Evolutionary conservation across 495 filamentous ascomycete species (phyloP).

Genomic region (Ramalina peruviana): DNA sequence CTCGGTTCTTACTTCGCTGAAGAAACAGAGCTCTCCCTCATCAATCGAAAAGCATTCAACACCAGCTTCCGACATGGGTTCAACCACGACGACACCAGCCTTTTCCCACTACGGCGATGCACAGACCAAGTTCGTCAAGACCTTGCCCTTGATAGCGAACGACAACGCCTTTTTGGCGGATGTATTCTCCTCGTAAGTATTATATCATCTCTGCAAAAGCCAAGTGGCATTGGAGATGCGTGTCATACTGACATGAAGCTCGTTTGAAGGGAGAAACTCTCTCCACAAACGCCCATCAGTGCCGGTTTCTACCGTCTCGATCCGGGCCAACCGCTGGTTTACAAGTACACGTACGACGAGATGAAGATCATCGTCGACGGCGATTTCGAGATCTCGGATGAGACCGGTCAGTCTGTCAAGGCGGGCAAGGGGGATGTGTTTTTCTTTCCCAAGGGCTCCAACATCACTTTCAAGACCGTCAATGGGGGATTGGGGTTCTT

Average conservation of each 20-base stretch:
- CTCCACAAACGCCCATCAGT: constrained; percentile 48
- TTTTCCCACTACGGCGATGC: constrained; percentile 45
- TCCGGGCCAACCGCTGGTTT: constrained; percentile 58
- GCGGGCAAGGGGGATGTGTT: constrained; percentile 62
- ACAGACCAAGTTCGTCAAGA: constrained; percentile 45
- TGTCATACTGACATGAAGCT: background rate
- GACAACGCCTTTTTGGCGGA: constrained; percentile 65
- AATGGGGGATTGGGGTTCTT: constrained; percentile 61
- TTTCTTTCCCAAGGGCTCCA: constrained; percentile 63
- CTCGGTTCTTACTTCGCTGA: background rate
- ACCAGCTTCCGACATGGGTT: constrained; percentile 1
- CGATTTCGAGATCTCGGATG: constrained; percentile 49
- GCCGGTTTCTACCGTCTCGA: constrained; percentile 62
- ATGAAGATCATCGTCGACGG: constrained; percentile 74
- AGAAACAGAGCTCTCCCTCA: constrained; percentile 1
- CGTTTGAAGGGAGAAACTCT: constrained; percentile 21
- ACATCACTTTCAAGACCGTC: constrained; percentile 60
- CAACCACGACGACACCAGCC: constrained; percentile 7
- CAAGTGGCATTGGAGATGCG: constrained; percentile 12
- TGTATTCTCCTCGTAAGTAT: constrained; percentile 39
- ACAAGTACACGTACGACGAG: constrained; percentile 65
- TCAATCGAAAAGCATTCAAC: background rate
- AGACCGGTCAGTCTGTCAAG: constrained; percentile 36
- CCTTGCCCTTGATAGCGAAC: constrained; percentile 54
- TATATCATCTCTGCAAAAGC: background rate